Evolutionary conservation across 805 yeast species (phyloP), one percentile per base, ranked within the genome.

Genomic region (Scheffersomyces spartinae): DNA sequence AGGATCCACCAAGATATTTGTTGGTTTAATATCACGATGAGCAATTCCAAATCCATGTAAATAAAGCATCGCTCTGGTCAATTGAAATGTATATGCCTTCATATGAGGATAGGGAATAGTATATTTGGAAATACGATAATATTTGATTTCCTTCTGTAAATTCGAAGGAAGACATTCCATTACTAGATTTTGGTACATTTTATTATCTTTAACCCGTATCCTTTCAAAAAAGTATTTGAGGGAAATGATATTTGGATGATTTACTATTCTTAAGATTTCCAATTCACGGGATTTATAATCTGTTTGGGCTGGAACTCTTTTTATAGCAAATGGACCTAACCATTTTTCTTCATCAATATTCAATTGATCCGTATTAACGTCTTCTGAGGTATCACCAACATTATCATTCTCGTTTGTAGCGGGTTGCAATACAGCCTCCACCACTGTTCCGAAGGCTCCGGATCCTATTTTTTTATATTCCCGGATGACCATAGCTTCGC

Each of bases 161-260:
- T 82, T 81, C 21, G 76, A 76, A n/a, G 91, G 91, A 29, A 81
- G 58, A 38, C 86, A 78, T 51, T 81, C 93, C 93, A 81, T 81
- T 16, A 83, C 91, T 40, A 81, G 57, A 56, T 80, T 82, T 45
- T 78, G 88, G 46, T 78, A 81, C 15, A 80, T 46, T 40, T 73
- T 71, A 35, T 69, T 68, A 45, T 79, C 88, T 26, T 57, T 55
- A 6, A 71, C 63, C 33, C 75, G 68, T 21, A 69, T 65, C 44
- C 75, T 76, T 35, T 79, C 80, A 52, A 76, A 81, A 46, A 72
- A 81, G 45, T 62, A 80, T 38, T 74, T 69, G 39, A 81, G 59
- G 19, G 67, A 60, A 18, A 81, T 82, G 25, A 81, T 74, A 45
- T 81, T 81, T 18, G 94, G 94, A 50, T 81, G 94, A 37, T 71